Percentiles rank a stretch among this genome's conserved stretches.
These are phyloP conservation scores for Colletotrichum horii DNA, from an alignment of 2,329 filamentous ascomycete species.

Conservation along the genomic window DNA sequence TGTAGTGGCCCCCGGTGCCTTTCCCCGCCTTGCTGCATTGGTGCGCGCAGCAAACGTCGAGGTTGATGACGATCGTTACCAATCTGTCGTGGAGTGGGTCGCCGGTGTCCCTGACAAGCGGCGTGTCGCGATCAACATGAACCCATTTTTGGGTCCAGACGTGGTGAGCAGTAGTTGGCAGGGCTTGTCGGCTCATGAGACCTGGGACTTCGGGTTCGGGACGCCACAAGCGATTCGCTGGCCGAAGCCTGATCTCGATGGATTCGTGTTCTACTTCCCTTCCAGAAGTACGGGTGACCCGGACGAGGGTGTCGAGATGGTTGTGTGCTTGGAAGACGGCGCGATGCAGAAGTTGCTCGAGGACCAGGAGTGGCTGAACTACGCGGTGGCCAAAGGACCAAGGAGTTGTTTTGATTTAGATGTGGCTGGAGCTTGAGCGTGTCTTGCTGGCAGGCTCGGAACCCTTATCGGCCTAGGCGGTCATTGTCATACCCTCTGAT, in stretches of 20 bases:
- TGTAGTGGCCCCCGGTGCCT: background rate
- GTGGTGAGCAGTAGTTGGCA: background rate
- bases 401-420: background rate
- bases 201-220: background rate
- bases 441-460: background rate
- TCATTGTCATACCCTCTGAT: too few species aligned
- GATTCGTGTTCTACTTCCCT: background rate
- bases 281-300: background rate
- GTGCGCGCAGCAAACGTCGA: background rate
- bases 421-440: background rate
- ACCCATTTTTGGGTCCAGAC: background rate
- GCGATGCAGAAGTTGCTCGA: background rate
- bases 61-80: background rate
- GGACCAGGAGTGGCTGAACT: background rate
- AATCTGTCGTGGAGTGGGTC: background rate
- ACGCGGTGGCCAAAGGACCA: background rate
- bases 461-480: background rate
- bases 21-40: background rate
- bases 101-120: background rate
- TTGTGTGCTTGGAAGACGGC: background rate
- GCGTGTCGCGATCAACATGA: background rate
- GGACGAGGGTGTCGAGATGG: background rate
- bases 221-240: background rate
- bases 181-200: background rate
- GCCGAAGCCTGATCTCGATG: background rate